Evolutionary conservation across 768 basidiomycete genomes (phyloP), one percentile per base, ranked within the genome.

Genomic region (Neoboletus subvelutipes): DNA sequence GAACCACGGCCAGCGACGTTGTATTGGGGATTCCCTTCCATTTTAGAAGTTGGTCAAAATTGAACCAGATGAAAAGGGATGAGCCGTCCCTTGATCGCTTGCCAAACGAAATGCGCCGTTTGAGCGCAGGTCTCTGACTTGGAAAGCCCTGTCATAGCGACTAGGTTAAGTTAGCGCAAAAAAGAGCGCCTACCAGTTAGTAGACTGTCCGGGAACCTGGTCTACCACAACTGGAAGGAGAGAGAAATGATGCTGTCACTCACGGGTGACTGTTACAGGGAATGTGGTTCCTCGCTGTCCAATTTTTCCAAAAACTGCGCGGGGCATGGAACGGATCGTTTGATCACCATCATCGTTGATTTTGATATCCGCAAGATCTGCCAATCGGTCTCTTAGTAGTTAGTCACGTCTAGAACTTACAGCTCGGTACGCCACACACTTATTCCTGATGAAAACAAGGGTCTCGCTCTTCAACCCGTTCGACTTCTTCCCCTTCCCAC

Each of bases 21-120:
- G 47, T 36, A 41, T 33, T 45, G 42, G 50, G 60, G 50, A 18
- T 71, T 70, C 67, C 42, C 62, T 71, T 71, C 70, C 71, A 73
- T 71, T 71, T 39, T 24, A 68, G 70, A 71, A 71, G 69, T 34
- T 43, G 34, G 50, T 49, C 63, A 46, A 60, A 70, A 63, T 64
- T 61, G 58, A 60, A 59, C 53, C 28, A 62, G 56, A 68, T 72
- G 68, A 72, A 70, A 64, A 46, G 60, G 65, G 60, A 62, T 58
- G 57, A 17, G 51, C 50, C 58, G 67, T 62, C 71, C 71, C 71
- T 71, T 71, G 71, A 71, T 71, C 63, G 67, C 63, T 61, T 62
- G 59, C 55, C 55, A 62, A 61, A 58, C 57, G 41, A 26, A 12
- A 51, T 50, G 61, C 71, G 69, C 64, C 41, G 64, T 64, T 72